A percentile compares a stretch with the other conserved stretches of the same genome.
phyloP scores from a whole-genome alignment of 345 rosid species.

The Eucalyptus sp. region DNA sequence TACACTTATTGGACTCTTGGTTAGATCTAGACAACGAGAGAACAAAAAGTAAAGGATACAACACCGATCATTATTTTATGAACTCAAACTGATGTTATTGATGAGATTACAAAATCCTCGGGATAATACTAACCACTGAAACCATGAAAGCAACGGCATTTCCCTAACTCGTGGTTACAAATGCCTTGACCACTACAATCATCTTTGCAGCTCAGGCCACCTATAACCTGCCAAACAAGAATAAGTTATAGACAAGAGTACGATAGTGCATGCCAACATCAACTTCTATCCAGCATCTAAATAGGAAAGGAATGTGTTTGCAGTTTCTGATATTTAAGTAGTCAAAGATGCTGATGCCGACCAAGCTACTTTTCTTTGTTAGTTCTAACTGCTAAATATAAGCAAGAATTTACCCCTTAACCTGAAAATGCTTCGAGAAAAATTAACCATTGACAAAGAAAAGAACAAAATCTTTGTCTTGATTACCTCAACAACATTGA shows the following conservation, averaged over 20 bases:
- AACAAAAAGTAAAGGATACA: background rate
- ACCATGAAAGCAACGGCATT: conserved; percentile 89
- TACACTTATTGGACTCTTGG: background rate
- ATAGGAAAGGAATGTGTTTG: background rate
- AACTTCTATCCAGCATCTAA: background rate
- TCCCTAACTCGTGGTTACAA: conserved; percentile 73
- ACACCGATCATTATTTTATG: background rate
- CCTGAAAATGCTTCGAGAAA: background rate
- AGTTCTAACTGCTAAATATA: background rate
- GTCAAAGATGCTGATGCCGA: background rate
- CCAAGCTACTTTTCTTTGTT: background rate
- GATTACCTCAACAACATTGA: conserved; percentile 50
- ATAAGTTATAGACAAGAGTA: background rate
- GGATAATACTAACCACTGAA: conserved; percentile 37
- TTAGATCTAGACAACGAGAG: background rate
- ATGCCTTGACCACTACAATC: conserved; percentile 82
- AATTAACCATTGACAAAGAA: background rate
- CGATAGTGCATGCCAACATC: background rate
- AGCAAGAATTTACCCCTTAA: background rate
- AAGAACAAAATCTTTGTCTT: background rate
- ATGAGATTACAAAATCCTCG: background rate
- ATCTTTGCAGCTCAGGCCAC: conserved; percentile 55
- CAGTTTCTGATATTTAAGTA: background rate
- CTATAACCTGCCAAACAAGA: conserved; percentile 43
- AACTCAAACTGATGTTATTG: background rate